Evolutionary conservation across 2,329 filamentous ascomycete genomes (phyloP), one percentile per base, ranked within the genome.

Genomic region (Lecanoromycetidae sp.): DNA sequence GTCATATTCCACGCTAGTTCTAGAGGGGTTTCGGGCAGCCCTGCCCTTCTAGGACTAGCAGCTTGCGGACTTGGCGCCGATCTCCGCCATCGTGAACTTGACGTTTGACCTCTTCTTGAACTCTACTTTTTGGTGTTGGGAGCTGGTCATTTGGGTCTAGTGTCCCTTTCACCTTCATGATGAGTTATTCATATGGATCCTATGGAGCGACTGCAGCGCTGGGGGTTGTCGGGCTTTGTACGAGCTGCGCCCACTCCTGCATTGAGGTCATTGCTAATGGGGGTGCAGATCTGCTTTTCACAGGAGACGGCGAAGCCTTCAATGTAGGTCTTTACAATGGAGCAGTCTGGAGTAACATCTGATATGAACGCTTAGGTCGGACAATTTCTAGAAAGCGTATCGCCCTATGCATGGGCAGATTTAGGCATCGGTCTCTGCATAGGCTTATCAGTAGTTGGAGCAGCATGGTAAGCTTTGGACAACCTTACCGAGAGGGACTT

Each of bases 361-460:
- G 19, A 47, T 37, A 38, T 38, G 8, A 30, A 17, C 46, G 7
- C 35, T 55, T 63, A 87, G 83, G 77, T 96, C 66, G 93, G 93
- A 66, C 81, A 82, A 64, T 96, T 96, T 65, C 80, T 98, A 66
- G 87, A 94, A 69, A 82, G 83, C 54, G 79, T 96, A 58, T 96
- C 91, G 48, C 93, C 91, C 19, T 94, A 90, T 63, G 85, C 84
- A 39, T 98, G 88, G 87, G 91, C 90, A 52, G 81, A 80, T 64
- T 67, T 91, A 47, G 93, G 91, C 56, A 94, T 98, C 60, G 83
- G 79, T 42, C 77, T 96, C 52, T 98, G 91, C 69, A 96, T 98
- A 62, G 88, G 90, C 52, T 73, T 96, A 49, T 98, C 91, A 47
- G 90, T 95, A 36, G 87, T 96, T 29, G 91, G 91, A 63, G 93